Percentiles rank a stretch among this genome's conserved stretches.
phyloP scores from a whole-genome alignment of 768 basidiomycete genomes.

The Podaxis rugospora region DNA sequence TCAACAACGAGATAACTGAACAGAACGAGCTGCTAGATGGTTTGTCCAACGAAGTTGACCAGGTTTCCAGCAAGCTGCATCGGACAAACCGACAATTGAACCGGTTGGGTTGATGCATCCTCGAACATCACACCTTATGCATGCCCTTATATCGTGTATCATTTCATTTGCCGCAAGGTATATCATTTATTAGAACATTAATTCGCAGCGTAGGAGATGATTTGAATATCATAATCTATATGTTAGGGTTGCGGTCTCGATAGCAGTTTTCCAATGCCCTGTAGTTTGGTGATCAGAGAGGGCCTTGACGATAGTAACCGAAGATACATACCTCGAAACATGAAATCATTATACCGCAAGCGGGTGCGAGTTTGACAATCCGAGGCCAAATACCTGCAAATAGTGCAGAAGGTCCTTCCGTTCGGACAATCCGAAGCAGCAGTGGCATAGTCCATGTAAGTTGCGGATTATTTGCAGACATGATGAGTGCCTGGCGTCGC shows the following conservation, averaged over 20 bases:
- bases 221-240: slow-evolving; percentile 25
- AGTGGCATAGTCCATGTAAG: slow-evolving; percentile 57
- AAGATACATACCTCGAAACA: slow-evolving; percentile 74
- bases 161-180: slow-evolving; percentile 6
- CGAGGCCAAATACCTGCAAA: slow-evolving; percentile 86
- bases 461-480: slow-evolving; percentile 45
- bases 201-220: slow-evolving; percentile 15
- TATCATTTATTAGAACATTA: slow-evolving; percentile 14
- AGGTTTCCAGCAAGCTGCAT: slow-evolving; percentile 73
- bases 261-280: slow-evolving; percentile 61
- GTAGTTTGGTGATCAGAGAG: slow-evolving; percentile 9
- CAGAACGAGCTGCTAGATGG: slow-evolving; percentile 89
- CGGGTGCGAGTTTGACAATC: slow-evolving; percentile 93
- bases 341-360: slow-evolving; percentile 97
- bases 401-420: slow-evolving; percentile 74
- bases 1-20: slow-evolving; percentile 71
- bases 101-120: slow-evolving; percentile 48
- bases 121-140: not conserved
- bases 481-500: slow-evolving; percentile 78
- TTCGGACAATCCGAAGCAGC: slow-evolving; percentile 62
- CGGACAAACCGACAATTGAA: slow-evolving; percentile 80
- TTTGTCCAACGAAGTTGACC: slow-evolving; percentile 71
- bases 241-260: slow-evolving; percentile 27
- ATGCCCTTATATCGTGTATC: not conserved
- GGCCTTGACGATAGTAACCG: not conserved